Base-by-base conservation (phyloP, 257 asterid species). In the Catharanthus roseus region DNA sequence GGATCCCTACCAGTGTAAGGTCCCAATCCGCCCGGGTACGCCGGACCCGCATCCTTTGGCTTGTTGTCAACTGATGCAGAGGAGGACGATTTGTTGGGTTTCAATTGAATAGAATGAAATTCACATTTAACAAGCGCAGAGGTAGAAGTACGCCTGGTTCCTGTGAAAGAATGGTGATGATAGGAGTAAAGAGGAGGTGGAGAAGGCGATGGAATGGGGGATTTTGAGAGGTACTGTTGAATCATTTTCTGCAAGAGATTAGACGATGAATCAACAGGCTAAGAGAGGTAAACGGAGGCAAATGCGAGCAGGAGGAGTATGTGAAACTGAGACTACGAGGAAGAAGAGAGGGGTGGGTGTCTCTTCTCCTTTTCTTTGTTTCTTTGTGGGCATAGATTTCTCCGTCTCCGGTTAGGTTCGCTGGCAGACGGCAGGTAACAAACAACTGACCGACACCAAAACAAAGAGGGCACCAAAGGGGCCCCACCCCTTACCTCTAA, bases 1-100 rank as follows among this genome's bases (percentile, higher is more conserved):
- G 96, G 96, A 77, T 93, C 97, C 54, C 96, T 86, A 28, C 97
- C 99, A 23, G 99, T 93, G 79, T 72, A 80, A 0, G 86, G 89
- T 18, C 96, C 90, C 80, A 85, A 24, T 10, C 86, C 89, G 21
- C 84, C 89, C 0, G 89, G 86, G 67, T 82, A 83, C 2, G 90
- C 79, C 23, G 75, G 8, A 10, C 54, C 12, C 33, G 26, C 58
- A 16, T n/a, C 26, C 53, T 64, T 31, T 18, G 65, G 49, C 19
- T 33, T 11, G 39, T 10, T 4, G 38, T 26, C 6, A 3, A 61
- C 23, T 0, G 44, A 60, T 10, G 65, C 31, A 1, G 65, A 16
- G 26, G 42, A 16, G 45, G 4, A 8, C 6, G 67, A 19, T 33
- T 62, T 57, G 41, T 8, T 34, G 18, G 34, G 66, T 28, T 70